A percentile compares a stretch with the other conserved stretches of the same genome.
Conservation (phyloP, 371 early-diverging fungal species). For the Choanephora cucurbitarum region DNA sequence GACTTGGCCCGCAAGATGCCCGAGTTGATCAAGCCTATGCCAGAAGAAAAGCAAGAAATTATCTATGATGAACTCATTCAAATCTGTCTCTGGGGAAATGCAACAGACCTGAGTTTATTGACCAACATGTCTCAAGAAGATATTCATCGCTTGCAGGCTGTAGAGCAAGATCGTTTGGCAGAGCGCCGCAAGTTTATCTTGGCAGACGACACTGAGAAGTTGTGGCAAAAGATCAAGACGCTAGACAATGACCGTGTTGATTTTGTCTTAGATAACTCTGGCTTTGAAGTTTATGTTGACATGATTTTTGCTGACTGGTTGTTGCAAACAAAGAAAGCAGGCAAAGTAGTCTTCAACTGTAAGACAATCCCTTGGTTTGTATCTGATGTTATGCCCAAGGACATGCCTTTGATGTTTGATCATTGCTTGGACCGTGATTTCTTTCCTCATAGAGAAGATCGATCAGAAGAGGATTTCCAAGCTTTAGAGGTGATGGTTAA, state of each 20-base stretch:
- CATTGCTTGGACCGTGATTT: slow-evolving; percentile 45
- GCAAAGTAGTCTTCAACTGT: slow-evolving; percentile 76
- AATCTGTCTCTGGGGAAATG: slow-evolving; percentile 89
- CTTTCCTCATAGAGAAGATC: slow-evolving; percentile 33
- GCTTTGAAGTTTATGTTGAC: slow-evolving; percentile 91
- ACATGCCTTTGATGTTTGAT: slow-evolving; percentile 73
- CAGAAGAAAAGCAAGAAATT: slow-evolving; percentile 42
- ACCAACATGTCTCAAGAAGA: slow-evolving; percentile 71
- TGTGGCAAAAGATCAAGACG: slow-evolving; percentile 58
- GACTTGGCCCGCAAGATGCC: slow-evolving; percentile 64
- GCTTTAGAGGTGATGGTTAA: slow-evolving; percentile 58
- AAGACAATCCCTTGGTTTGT: slow-evolving; percentile 96
- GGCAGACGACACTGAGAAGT: slow-evolving; percentile 62
- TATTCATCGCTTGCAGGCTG: slow-evolving; percentile 69
- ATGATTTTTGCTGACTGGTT: slow-evolving; percentile 88
- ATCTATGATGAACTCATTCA: slow-evolving; percentile 73
- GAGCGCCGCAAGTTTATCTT: slow-evolving; percentile 50
- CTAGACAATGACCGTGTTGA: slow-evolving; percentile 64
- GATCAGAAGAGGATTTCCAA: slow-evolving; percentile 36
- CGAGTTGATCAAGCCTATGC: slow-evolving; percentile 37
- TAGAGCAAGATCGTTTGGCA: slow-evolving; percentile 39
- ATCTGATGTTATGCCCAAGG: slow-evolving; percentile 79
- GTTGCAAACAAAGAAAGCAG: slow-evolving; percentile 68
- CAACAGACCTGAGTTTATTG: slow-evolving; percentile 81
- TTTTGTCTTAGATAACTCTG: slow-evolving; percentile 86